Percentiles rank a stretch among this genome's conserved stretches.
These are phyloP conservation scores for Fusarium tricinctum DNA, from an alignment of 2,329 filamentous ascomycete species.

Conservation along the genomic window DNA sequence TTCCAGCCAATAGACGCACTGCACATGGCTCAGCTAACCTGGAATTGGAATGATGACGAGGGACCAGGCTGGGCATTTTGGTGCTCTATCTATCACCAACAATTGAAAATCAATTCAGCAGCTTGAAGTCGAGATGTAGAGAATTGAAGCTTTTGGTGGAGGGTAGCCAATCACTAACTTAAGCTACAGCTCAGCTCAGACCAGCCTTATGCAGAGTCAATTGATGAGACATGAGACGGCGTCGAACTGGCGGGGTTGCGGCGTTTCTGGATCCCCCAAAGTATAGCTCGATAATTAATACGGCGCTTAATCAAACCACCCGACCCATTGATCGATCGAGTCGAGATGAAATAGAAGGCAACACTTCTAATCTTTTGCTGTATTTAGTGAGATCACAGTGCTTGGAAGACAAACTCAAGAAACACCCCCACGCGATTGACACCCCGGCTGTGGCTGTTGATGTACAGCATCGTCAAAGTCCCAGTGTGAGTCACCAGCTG, in stretches of 20 bases:
- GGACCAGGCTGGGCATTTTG: conserved; percentile 30
- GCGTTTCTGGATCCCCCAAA: conserved; percentile 17
- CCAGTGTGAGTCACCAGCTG: conserved; percentile 38
- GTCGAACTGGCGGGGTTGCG: conserved; percentile 40
- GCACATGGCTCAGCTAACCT: conserved; percentile 35
- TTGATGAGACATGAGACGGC: conserved; percentile 15
- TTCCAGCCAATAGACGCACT: conserved; percentile 35
- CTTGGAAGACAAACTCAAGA: not conserved
- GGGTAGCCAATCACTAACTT: conserved; percentile 5
- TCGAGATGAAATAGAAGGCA: conserved; percentile 9
- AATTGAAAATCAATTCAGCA: not conserved
- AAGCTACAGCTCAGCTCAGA: not conserved
- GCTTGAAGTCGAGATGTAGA: conserved; percentile 1
- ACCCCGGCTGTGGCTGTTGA: conserved; percentile 6
- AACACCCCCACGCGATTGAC: conserved; percentile 37
- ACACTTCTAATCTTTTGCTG: not conserved
- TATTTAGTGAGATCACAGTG: conserved; percentile 6
- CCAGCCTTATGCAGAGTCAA: conserved; percentile 20
- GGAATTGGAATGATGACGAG: conserved; percentile 24
- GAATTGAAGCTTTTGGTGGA: conserved; percentile 9
- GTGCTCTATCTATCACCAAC: conserved; percentile 3
- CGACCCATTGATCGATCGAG: conserved; percentile 2
- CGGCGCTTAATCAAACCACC: not conserved
- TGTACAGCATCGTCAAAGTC: conserved; percentile 2
- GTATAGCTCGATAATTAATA: conserved; percentile 16